These are phyloP conservation scores for Flaveria linearis DNA, from an alignment of 129 eudicot species.

Conservation along the genomic window DNA sequence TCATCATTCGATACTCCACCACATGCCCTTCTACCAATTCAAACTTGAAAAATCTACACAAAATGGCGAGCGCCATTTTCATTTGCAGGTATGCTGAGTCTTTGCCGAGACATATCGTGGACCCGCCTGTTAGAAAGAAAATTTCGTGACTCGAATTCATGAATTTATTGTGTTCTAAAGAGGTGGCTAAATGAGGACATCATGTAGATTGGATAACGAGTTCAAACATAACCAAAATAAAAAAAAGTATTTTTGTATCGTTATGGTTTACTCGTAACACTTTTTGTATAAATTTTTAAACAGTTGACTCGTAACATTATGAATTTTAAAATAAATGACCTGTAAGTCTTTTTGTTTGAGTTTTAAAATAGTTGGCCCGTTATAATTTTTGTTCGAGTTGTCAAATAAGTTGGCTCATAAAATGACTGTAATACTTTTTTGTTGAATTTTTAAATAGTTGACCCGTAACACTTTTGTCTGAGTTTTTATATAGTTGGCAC, in stretches of 20 bases:
- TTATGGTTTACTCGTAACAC: too few species aligned
- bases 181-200: background rate
- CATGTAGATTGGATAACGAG: too few species aligned
- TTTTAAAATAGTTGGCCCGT: too few species aligned
- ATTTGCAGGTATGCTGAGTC: conserved; percentile 82
- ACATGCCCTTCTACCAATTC: conserved; percentile 74
- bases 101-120: conserved; percentile 73
- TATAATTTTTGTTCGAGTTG: too few species aligned
- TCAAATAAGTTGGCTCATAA: too few species aligned
- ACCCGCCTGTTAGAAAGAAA: conserved; percentile 54
- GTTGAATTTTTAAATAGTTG: too few species aligned
- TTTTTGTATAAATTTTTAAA: background rate
- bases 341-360: too few species aligned
- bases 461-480: background rate
- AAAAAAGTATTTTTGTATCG: background rate
- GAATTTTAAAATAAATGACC: too few species aligned
- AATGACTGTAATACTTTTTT: too few species aligned
- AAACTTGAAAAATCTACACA: conserved; percentile 84
- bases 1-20: conserved; percentile 95
- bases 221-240: too few species aligned
- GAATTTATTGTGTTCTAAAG: background rate
- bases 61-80: conserved; percentile 93
- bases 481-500: too few species aligned
- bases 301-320: too few species aligned
- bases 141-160: background rate